Percentiles rank a stretch among this genome's conserved stretches.
phyloP scores from a whole-genome alignment of 495 filamentous ascomycete genomes.

The Ascobolus immersus region DNA sequence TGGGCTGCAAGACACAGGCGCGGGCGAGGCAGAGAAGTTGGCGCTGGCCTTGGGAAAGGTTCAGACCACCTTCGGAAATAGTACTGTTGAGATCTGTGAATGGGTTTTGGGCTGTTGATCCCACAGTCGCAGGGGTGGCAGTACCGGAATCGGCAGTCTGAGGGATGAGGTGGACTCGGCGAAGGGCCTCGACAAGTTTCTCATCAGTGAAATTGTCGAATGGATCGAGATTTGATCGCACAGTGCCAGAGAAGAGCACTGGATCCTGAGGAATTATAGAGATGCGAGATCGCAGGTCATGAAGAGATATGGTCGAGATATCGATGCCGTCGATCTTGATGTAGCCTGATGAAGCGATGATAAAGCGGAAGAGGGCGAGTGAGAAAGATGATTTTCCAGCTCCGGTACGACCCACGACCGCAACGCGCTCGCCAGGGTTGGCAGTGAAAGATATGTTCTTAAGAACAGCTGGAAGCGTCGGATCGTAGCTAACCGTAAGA shows the following conservation, averaged over 20 bases:
- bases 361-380: slow-evolving; percentile 58
- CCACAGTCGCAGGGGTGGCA: slow-evolving; percentile 1
- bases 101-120: slow-evolving; percentile 24
- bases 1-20: slow-evolving; percentile 53
- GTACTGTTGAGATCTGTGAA: slow-evolving; percentile 33
- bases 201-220: slow-evolving; percentile 46
- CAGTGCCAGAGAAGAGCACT: slow-evolving; percentile 64
- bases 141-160: slow-evolving; percentile 14
- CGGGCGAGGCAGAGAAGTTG: slow-evolving; percentile 75
- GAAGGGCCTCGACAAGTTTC: slow-evolving; percentile 47
- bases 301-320: slow-evolving; percentile 46
- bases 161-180: slow-evolving; percentile 47
- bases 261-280: slow-evolving; percentile 76
- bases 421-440: slow-evolving; percentile 47
- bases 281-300: slow-evolving; percentile 44
- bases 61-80: slow-evolving; percentile 52
- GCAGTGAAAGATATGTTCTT: slow-evolving; percentile 49
- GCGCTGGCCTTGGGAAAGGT: slow-evolving; percentile 66
- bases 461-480: slow-evolving; percentile 47
- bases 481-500: slow-evolving; percentile 49
- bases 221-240: slow-evolving; percentile 61
- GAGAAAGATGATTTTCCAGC: slow-evolving; percentile 71
- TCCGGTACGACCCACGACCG: slow-evolving; percentile 65
- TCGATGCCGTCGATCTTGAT: slow-evolving; percentile 56
- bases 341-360: slow-evolving; percentile 42